phyloP scores from a whole-genome alignment of 257 asterid species.

The Solanum infundibuliforme region DNA sequence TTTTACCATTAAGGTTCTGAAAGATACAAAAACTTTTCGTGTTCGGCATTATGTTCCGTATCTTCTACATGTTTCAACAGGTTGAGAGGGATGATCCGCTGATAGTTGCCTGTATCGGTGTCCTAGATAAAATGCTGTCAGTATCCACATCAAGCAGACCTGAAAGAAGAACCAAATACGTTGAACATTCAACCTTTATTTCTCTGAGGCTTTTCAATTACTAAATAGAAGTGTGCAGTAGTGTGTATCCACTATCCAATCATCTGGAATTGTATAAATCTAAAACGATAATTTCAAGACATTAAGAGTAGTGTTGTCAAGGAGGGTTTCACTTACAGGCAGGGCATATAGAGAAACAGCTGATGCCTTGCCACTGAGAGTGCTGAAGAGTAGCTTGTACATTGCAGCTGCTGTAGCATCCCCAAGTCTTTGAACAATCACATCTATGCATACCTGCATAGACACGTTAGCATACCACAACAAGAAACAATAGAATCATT shows the following conservation, averaged over 20 bases:
- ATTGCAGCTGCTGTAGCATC: slow-evolving; percentile 97
- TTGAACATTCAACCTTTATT: not conserved
- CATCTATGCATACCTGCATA: slow-evolving; percentile 87
- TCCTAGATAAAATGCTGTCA: slow-evolving; percentile 63
- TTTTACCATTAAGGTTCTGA: not conserved
- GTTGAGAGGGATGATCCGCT: slow-evolving; percentile 29
- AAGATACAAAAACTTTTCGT: not conserved
- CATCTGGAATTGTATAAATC: not conserved
- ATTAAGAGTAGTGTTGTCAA: not conserved
- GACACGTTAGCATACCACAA: not conserved
- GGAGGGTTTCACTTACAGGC: slow-evolving; percentile 46
- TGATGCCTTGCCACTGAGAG: slow-evolving; percentile 49
- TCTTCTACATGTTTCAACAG: slow-evolving; percentile 16
- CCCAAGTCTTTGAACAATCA: slow-evolving; percentile 90
- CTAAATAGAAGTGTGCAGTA: not conserved
- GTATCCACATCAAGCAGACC: slow-evolving; percentile 71
- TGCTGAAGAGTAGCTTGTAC: slow-evolving; percentile 69
- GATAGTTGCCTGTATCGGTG: slow-evolving; percentile 55
- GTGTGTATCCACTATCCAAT: not conserved
- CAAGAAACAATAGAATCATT: not conserved
- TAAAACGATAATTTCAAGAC: not conserved
- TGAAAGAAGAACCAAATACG: slow-evolving; percentile 6
- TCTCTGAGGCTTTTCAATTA: not conserved
- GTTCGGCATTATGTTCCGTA: not conserved
- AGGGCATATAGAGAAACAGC: slow-evolving; percentile 57